Evolutionary conservation across 2,329 filamentous ascomycete species (phyloP).

Genomic region (Phaeosphaeriaceae sp.): DNA sequence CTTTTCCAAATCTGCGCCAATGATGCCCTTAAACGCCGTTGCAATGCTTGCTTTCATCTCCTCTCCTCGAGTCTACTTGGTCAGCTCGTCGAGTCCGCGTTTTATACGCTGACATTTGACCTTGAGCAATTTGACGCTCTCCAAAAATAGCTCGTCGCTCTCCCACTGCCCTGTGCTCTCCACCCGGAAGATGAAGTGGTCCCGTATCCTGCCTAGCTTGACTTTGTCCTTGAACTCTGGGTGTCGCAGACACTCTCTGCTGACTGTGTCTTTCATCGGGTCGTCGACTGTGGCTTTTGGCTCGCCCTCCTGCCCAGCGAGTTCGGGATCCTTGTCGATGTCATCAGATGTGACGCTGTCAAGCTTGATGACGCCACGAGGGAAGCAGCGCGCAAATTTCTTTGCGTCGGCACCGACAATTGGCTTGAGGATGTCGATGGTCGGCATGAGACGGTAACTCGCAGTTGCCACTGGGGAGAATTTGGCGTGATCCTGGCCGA

Average conservation of each 20-base stretch:
- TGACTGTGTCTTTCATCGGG: constrained; percentile 93
- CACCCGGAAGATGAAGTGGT: constrained; percentile 97
- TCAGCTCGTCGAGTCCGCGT: constrained; percentile 67
- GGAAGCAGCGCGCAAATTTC: constrained; percentile 92
- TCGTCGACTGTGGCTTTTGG: constrained; percentile 86
- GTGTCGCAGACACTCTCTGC: constrained; percentile 89
- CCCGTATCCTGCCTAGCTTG: constrained; percentile 84
- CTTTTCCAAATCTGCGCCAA: constrained; percentile 20
- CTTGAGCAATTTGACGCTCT: constrained; percentile 85
- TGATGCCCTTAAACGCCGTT: constrained; percentile 31
- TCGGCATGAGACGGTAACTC: constrained; percentile 87
- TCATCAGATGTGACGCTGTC: constrained; percentile 76
- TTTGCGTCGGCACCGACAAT: constrained; percentile 86
- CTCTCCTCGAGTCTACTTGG: constrained; percentile 18
- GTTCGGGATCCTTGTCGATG: constrained; percentile 66
- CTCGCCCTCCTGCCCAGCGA: constrained; percentile 79
- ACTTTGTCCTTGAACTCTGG: constrained; percentile 95
- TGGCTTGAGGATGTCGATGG: constrained; percentile 82
- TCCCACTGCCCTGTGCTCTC: constrained; percentile 96
- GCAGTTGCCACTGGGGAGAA: constrained; percentile 96
- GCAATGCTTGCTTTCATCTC: constrained; percentile 24
- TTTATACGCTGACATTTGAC: constrained; percentile 80
- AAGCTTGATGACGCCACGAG: constrained; percentile 83
- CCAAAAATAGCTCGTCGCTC: constrained; percentile 91
- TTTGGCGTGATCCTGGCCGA: constrained; percentile 94